Base-by-base conservation (phyloP, 805 yeast species). In the Suhomyces canberraensis region DNA sequence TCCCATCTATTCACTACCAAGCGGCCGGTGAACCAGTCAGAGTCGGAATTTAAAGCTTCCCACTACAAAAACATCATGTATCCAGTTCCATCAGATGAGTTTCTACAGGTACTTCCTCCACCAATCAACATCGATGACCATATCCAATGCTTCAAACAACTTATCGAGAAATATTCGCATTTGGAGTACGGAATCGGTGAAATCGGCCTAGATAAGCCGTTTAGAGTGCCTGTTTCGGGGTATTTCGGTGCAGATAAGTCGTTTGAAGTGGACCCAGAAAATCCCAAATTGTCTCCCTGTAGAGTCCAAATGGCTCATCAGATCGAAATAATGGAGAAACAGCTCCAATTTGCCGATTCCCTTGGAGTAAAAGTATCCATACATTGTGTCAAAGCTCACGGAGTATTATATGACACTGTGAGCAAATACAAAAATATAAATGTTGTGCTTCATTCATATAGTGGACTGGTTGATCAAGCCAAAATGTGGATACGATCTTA, bases 361-460 rank as follows among this genome's bases (percentile, higher is more conserved):
- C 47, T 61, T 13, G 37, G 52, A 0, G 55, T 75, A 18, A 77
- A 86, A 0, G 75, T 86, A 0, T 86, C 95, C 3, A 43, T 93
- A 0, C 98, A 91, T 53, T 84, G 90, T 48, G 98, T 91, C 4
- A 84, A 83, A 48, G 78, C 84, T 8, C 90, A 84, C 41, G 87
- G 89, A 0, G 51, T 64, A 5, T 53, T 84, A 11, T 76, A 66
- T 35, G 83, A 79, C 11, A 37, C 53, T 1, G 61, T 78, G 4
- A 26, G 36, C 2, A 28, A 45, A 16, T 49, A 26, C 26, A 38
- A 38, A 22, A 45, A 47, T 2, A 54, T 57, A 8, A 54, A 65
- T 3, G 58, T 89, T 1, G 77, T 86, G 25, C 66, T 93, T 16
- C 98, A 91, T 54, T 87, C 96, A 0, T 93, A 79, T 56, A 78